Percentiles rank a stretch among this genome's conserved stretches.
Conservation (phyloP, 177 flowering plant species). For the Tripterygium wilfordii region DNA sequence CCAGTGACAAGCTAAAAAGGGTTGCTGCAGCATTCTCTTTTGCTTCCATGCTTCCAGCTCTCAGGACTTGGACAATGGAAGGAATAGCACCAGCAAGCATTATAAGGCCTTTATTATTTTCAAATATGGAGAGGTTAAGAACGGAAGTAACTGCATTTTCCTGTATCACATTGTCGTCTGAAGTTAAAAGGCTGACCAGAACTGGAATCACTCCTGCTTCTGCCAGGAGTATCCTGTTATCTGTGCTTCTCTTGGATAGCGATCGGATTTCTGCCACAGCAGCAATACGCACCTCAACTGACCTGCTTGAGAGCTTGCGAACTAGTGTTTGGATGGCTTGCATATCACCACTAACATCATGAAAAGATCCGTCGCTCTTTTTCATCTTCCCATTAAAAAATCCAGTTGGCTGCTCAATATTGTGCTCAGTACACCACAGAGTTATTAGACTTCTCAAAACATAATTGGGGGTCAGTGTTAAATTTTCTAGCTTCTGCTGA, state of each 20-base stretch:
- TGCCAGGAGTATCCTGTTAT: slow-evolving; percentile 77
- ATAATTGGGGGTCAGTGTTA: slow-evolving; percentile 75
- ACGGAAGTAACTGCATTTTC: slow-evolving; percentile 92
- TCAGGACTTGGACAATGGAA: slow-evolving; percentile 74
- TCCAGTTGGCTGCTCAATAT: slow-evolving; percentile 58
- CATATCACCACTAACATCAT: slow-evolving; percentile 64
- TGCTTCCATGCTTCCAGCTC: slow-evolving; percentile 77
- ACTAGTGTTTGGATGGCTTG: slow-evolving; percentile 57
- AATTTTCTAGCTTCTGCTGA: slow-evolving; percentile 66
- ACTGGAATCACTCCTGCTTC: slow-evolving; percentile 86
- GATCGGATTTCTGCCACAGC: slow-evolving; percentile 73
- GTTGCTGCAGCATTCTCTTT: slow-evolving; percentile 96
- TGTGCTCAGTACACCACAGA: slow-evolving; percentile 68
- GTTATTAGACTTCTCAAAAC: slow-evolving; percentile 74
- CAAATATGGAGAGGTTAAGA: slow-evolving; percentile 87
- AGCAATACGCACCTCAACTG: slow-evolving; percentile 46
- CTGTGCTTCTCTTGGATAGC: slow-evolving; percentile 83
- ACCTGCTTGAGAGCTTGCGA: slow-evolving; percentile 55
- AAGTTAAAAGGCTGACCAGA: slow-evolving; percentile 62
- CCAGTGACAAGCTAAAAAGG: slow-evolving; percentile 78
- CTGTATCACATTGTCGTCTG: slow-evolving; percentile 55
- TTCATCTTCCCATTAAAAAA: slow-evolving; percentile 45
- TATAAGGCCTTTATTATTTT: slow-evolving; percentile 74
- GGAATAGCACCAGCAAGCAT: slow-evolving; percentile 87
- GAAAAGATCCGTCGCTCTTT: slow-evolving; percentile 67